These are phyloP conservation scores for Theobroma cacao DNA, from an alignment of 345 rosid species.

Conservation along the genomic window DNA sequence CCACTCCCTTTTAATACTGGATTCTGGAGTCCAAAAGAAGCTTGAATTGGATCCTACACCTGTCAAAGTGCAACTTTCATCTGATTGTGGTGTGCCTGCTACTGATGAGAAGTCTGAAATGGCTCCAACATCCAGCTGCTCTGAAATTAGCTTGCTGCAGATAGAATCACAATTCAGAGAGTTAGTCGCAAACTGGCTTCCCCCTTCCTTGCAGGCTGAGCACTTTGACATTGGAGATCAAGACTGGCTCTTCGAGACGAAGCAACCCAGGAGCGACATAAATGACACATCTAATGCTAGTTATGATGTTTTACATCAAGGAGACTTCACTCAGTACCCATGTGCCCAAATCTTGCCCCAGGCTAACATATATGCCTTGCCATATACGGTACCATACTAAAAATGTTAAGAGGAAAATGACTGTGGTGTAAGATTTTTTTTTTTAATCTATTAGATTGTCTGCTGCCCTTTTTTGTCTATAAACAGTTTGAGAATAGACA, in stretches of 20 bases:
- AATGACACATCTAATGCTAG: background rate
- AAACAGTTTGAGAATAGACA: background rate
- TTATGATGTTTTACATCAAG: background rate
- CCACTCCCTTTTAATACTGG: too few species aligned
- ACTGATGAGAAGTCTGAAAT: too few species aligned
- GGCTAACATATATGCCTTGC: conserved; percentile 12
- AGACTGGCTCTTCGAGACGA: conserved; percentile 24
- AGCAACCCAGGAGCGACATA: background rate
- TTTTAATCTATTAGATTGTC: background rate
- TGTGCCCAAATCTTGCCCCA: conserved; percentile 11
- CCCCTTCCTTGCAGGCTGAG: background rate
- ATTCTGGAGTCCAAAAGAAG: too few species aligned
- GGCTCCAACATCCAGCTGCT: background rate
- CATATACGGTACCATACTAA: conserved; percentile 18
- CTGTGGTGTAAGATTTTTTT: background rate
- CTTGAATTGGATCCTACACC: too few species aligned
- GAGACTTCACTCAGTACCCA: background rate
- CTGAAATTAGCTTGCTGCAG: background rate
- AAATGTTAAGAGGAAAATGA: background rate
- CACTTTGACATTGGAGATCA: conserved; percentile 8
- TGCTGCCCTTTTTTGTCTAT: background rate
- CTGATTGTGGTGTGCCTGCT: too few species aligned
- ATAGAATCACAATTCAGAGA: background rate
- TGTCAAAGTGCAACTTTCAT: too few species aligned
- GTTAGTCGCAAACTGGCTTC: background rate